Conservation (phyloP, 352 stramenopile species). For the Globisporangium ultimum region DNA sequence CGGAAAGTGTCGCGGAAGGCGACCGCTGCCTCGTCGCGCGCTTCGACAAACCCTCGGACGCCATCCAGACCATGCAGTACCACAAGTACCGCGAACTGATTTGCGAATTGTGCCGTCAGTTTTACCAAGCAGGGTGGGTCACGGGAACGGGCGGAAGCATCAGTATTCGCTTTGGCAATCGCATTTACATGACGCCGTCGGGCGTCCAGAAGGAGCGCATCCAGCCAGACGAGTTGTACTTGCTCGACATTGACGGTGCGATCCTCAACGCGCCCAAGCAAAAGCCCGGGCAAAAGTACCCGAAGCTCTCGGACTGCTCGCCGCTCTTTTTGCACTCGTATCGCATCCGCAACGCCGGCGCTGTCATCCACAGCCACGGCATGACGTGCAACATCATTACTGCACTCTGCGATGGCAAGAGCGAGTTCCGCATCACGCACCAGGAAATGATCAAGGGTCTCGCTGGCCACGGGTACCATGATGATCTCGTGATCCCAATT, state of each 20-base stretch:
- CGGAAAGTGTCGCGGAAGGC: constrained; percentile 13
- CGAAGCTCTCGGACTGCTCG: constrained; percentile 92
- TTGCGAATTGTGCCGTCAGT: constrained; percentile 70
- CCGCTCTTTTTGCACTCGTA: constrained; percentile 94
- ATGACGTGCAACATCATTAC: constrained; percentile 88
- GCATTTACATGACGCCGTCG: constrained; percentile 94
- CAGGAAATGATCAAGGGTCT: constrained; percentile 98
- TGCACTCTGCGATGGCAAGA: constrained; percentile 80
- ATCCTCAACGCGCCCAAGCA: constrained; percentile 63
- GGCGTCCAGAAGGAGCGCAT: constrained; percentile 97
- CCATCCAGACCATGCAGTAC: constrained; percentile 35
- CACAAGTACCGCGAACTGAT: constrained; percentile 58
- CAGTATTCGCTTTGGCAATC: constrained; percentile 89
- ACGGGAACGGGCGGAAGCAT: constrained; percentile 94
- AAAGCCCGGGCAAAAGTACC: constrained; percentile 40
- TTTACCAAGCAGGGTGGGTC: constrained; percentile 89
- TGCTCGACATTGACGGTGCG: constrained; percentile 85
- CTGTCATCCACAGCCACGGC: constrained; percentile 78
- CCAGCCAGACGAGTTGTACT: constrained; percentile 92
- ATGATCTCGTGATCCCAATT: constrained; percentile 93
- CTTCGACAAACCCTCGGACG: constrained; percentile 42
- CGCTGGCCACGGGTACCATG: constrained; percentile 87
- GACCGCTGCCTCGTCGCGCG: constrained; percentile 21
- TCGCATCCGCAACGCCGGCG: constrained; percentile 69
- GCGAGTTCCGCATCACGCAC: constrained; percentile 90